phyloP scores from a whole-genome alignment of 805 yeast species.

The Ogataea ganodermae region DNA sequence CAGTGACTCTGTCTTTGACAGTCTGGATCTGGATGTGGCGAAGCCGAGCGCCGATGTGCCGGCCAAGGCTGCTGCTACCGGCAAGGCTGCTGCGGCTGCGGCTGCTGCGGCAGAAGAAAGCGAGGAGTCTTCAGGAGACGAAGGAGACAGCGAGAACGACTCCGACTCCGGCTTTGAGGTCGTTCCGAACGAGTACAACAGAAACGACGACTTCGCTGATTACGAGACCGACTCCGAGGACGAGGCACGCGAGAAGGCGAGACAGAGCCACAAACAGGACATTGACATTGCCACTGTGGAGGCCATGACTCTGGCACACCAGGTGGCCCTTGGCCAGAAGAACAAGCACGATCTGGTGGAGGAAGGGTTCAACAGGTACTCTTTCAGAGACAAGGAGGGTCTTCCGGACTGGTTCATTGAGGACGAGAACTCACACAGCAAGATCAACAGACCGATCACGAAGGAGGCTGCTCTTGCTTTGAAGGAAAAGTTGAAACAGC shows the following conservation, averaged over 20 bases:
- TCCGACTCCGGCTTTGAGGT: conserved; percentile 41
- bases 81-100: conserved; percentile 5
- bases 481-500: conserved; percentile 70
- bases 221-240: conserved; percentile 53
- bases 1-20: conserved; percentile 55
- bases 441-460: conserved; percentile 87
- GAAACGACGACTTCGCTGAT: conserved; percentile 43
- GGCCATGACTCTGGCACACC: conserved; percentile 98
- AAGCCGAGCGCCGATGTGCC: conserved; percentile 12
- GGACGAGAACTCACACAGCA: conserved; percentile 85
- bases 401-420: conserved; percentile 97
- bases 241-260: conserved; percentile 46
- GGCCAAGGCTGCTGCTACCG: conserved; percentile 16
- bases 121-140: background rate
- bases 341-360: conserved; percentile 83
- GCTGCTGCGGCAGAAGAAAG: conserved; percentile 21
- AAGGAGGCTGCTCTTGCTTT: conserved; percentile 87
- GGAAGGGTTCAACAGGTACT: conserved; percentile 88
- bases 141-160: conserved; percentile 24
- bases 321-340: conserved; percentile 86
- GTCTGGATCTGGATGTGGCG: conserved; percentile 41
- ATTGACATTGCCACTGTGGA: conserved; percentile 89
- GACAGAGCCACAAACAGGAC: conserved; percentile 54
- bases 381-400: conserved; percentile 88
- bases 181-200: conserved; percentile 44